phyloP scores from a whole-genome alignment of 2,329 filamentous ascomycete species.

The Aspergillus fumigatiaffinis region DNA sequence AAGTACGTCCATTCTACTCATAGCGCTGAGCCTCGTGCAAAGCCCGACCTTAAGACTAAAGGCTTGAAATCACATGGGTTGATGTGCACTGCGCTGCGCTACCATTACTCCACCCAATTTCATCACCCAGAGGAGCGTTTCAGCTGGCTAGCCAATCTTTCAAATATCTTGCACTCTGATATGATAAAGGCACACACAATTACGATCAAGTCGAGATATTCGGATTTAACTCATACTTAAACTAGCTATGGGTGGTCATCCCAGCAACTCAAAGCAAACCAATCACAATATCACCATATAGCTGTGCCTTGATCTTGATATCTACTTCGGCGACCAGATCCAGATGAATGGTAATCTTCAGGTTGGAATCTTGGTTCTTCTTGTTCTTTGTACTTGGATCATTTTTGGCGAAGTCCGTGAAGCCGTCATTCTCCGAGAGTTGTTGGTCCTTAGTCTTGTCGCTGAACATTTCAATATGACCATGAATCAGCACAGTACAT shows the following conservation, averaged over 20 bases:
- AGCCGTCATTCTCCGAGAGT: neutral
- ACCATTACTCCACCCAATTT: too few species aligned
- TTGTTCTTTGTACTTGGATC: neutral
- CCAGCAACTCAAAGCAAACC: conserved; percentile 1
- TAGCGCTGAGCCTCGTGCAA: too few species aligned
- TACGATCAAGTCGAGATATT: neutral
- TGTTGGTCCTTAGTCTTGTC: neutral
- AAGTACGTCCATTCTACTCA: neutral
- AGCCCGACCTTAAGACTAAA: too few species aligned
- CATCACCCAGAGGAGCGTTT: too few species aligned
- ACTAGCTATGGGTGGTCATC: neutral
- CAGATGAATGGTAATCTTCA: neutral
- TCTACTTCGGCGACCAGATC: neutral
- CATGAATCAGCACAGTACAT: neutral
- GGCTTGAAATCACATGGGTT: too few species aligned
- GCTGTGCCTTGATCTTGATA: neutral
- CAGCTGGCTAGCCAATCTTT: too few species aligned
- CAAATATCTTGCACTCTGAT: too few species aligned
- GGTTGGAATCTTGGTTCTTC: neutral
- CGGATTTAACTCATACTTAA: neutral
- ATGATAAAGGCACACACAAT: too few species aligned
- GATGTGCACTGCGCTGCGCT: too few species aligned
- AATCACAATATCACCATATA: conserved; percentile 3
- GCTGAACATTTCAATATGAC: neutral
- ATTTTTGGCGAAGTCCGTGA: neutral